Conservation (phyloP, 371 early-diverging fungal genomes). For the Amoeboaphelidium protococcarum region DNA sequence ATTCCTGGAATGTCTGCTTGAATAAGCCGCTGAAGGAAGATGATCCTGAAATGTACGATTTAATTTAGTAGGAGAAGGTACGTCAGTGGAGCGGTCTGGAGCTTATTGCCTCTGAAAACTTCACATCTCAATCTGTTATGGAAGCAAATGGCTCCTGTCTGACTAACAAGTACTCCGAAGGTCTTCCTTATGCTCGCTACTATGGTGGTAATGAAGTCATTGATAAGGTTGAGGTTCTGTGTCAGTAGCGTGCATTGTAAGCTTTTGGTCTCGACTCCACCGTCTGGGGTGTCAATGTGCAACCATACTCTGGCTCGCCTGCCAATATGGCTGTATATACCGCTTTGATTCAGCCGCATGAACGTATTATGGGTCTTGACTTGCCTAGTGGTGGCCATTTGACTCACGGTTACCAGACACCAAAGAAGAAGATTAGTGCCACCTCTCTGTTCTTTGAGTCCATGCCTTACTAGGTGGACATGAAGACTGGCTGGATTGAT, state of each 20-base stretch:
- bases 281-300: conserved; percentile 97
- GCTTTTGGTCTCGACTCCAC: conserved; percentile 62
- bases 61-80: conserved; percentile 84
- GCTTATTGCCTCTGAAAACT: conserved; percentile 97
- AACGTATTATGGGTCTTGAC: conserved; percentile 96
- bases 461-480: conserved; percentile 80
- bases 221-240: conserved; percentile 80
- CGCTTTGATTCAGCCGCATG: conserved; percentile 87
- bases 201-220: conserved; percentile 98
- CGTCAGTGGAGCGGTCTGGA: conserved; percentile 81
- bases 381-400: conserved; percentile 97
- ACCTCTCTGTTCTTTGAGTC: conserved; percentile 94
- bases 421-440: conserved; percentile 88
- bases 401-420: conserved; percentile 96
- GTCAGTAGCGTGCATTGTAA: conserved; percentile 85
- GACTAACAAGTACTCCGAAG: conserved; percentile 99
- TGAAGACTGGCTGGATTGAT: conserved; percentile 75
- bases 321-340: conserved; percentile 94
- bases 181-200: conserved; percentile 91
- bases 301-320: conserved; percentile 84
- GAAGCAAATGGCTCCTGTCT: conserved; percentile 87
- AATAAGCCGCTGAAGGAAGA: neutral
- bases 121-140: conserved; percentile 87
- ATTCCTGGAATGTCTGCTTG: too few species aligned
- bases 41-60: conserved; percentile 81